Base-by-base conservation (phyloP, 495 filamentous ascomycete genomes). In the Aspergillus panamensis region DNA sequence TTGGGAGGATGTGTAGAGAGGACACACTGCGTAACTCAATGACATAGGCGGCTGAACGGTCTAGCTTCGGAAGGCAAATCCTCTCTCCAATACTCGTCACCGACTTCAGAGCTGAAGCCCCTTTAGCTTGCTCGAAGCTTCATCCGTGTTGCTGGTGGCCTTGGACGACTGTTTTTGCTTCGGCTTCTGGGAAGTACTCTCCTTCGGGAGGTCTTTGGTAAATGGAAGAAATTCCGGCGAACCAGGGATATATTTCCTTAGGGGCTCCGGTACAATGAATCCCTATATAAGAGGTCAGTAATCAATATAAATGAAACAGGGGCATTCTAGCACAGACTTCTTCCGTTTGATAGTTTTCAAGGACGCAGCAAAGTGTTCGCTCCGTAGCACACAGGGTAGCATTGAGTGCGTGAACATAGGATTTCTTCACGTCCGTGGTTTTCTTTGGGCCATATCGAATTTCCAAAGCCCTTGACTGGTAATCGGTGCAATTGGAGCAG, bases 261-360 rank as follows among this genome's bases (percentile, higher is more conserved):
- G 80, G 37, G 87, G 86, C 74, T 93, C 86, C 1, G 95, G 94
- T 50, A 97, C 89, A 45, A 81, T 83, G 62, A 96, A 81, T 49
- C 93, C 93, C 84, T 92, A 66, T 44, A 42, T 19, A n/a, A 5
- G 47, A 25, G 29, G 17, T 53, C 60, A 60, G 58, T 44, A 12
- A 29, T 30, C 29, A 2, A 48, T 42, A 33, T 44, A 1, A n/a
- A 62, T 54, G 59, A 45, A 8, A 21, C 50, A 9, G n/a, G 30
- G 40, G 32, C 44, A 6, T 17, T 52, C 31, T 32, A 64, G 20
- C 2, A 77, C 79, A 70, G 69, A 89, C 88, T 62, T 93, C 85
- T 63, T 94, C 86, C 3, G 84, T 91, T 76, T 98, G 94, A 73
- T 90, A 97, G 76, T 97, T 98, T 75, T 98, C 95, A 44, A 98